A percentile compares a stretch with the other conserved stretches of the same genome.
These are phyloP conservation scores for Rhizomucor miehei DNA, from an alignment of 371 early-diverging fungal species.

Conservation along the genomic window DNA sequence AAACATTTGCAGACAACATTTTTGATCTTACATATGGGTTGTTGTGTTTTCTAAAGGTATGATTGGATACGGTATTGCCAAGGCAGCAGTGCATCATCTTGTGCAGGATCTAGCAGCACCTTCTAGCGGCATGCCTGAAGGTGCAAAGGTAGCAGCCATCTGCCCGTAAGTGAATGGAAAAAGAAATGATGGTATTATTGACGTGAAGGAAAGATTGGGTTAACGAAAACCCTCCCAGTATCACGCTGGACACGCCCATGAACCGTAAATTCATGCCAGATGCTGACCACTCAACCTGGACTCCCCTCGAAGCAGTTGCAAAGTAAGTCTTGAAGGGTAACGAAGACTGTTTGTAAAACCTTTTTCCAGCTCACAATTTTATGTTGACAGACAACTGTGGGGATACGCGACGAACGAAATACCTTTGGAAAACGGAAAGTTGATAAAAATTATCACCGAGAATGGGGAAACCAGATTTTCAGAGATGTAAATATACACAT, in stretches of 20 bases:
- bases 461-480: slow-evolving; percentile 50
- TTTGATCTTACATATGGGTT: not conserved
- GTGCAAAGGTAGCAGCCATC: slow-evolving; percentile 69
- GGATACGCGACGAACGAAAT: slow-evolving; percentile 46
- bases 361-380: slow-evolving; percentile 2
- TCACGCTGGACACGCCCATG: slow-evolving; percentile 91
- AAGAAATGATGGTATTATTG: not conserved
- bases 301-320: slow-evolving; percentile 76
- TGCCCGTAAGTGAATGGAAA: slow-evolving; percentile 73
- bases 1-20: not conserved
- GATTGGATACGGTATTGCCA: slow-evolving; percentile 96
- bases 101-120: slow-evolving; percentile 72
- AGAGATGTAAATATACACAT: slow-evolving; percentile 34
- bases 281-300: slow-evolving; percentile 89
- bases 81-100: slow-evolving; percentile 93
- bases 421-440: slow-evolving; percentile 51
- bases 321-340: slow-evolving; percentile 42
- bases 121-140: slow-evolving; percentile 75
- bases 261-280: slow-evolving; percentile 88
- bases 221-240: slow-evolving; percentile 25
- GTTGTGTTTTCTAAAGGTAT: slow-evolving; percentile 41
- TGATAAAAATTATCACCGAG: slow-evolving; percentile 52
- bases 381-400: slow-evolving; percentile 42
- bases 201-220: not conserved
- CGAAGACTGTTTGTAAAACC: not conserved